Base-by-base conservation (phyloP, 495 filamentous ascomycete genomes). In the Tetracladium setigerum region DNA sequence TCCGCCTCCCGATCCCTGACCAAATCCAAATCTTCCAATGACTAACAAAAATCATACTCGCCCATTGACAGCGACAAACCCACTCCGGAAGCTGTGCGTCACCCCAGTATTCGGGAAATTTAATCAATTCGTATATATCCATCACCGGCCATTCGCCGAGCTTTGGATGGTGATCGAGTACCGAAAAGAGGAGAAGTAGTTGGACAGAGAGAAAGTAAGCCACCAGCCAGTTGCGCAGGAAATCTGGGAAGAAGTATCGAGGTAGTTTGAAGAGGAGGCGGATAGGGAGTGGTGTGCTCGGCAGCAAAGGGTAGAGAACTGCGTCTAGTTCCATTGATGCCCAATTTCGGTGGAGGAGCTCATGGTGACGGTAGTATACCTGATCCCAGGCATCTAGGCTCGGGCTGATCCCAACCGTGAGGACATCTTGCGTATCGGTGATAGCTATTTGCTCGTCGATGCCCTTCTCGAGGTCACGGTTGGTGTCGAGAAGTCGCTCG, bases 171-270 rank as follows among this genome's bases (percentile, higher is more conserved):
- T 41, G 39, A 27, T 41, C 18, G 15, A 41, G 30, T 2, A 14
- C 18, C 18, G 39, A 41, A 14, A 41, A 41, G 18, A 41, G 18
- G 18, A 41, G 18, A 6, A 41, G 39, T 24, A 41, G 12, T 12
- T 41, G 39, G 17, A 41, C 14, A 30, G 39, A 41, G 39, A 41
- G 39, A 24, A 41, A 41, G 39, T 41, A 41, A 12, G 39, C 1
- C 3, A 41, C 15, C 18, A 27, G 24, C 39, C 39, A 41, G 19
- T 30, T 30, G 17, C 39, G 18, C 12, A 41, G 18, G 18, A 41
- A 12, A 12, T 41, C 39, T 8, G 17, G 18, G 18, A 41, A 41
- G 7, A 41, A 24, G 39, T 27, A 41, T 10, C 39, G 39, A 19
- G 39, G 39, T 27, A 41, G 18, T 30, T 30, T 41, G 18, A 41